Base-by-base conservation (phyloP, 768 basidiomycete genomes). In the Auriscalpium orientale region DNA sequence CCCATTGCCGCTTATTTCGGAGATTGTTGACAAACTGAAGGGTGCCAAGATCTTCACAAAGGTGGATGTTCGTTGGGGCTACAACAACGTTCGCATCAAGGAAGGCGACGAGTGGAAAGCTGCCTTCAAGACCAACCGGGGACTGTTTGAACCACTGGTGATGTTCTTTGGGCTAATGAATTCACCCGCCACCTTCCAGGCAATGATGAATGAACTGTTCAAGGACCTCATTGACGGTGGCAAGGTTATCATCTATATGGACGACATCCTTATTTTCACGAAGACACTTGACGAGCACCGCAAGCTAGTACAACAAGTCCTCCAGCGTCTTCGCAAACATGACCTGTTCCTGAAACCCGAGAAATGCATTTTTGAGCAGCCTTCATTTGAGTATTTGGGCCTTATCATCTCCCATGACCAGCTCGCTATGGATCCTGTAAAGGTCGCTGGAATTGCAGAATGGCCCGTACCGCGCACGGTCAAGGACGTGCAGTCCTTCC, bases 251-350 rank as follows among this genome's bases (percentile, higher is more conserved):
- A 63, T 76, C 8, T 71, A 71, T 45, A 49, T 70, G 6, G 69
- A 72, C 40, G 66, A 73, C 54, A 67, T 73, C 15, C 51, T 74
- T 1, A 66, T 75, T 37, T 72, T 65, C 33, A 53, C 51, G 3
- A 56, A 60, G 1, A 56, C 43, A 10, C 37, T 66, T 1, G 53
- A 55, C n/a, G 57, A 56, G 53, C 63, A 60, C 40, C 51, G 52
- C 10, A 38, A 36, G 12, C 34, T 53, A 20, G 56, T 60, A 11
- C 37, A 21, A 2, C 33, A 44, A 33, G 67, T 71, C 0, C 57
- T 72, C 0, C 28, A 63, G n/a, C 38, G 51, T 9, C 55, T 70
- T 2, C 38, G 56, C 1, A 40, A 63, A 12, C n/a, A 68, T 37
- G 58, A 62, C 0, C 62, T 72, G 0, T 71, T 46, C 36, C 51